A percentile compares a stretch with the other conserved stretches of the same genome.
phyloP scores from a whole-genome alignment of 768 basidiomycete genomes.

The Agrocybe pediades region DNA sequence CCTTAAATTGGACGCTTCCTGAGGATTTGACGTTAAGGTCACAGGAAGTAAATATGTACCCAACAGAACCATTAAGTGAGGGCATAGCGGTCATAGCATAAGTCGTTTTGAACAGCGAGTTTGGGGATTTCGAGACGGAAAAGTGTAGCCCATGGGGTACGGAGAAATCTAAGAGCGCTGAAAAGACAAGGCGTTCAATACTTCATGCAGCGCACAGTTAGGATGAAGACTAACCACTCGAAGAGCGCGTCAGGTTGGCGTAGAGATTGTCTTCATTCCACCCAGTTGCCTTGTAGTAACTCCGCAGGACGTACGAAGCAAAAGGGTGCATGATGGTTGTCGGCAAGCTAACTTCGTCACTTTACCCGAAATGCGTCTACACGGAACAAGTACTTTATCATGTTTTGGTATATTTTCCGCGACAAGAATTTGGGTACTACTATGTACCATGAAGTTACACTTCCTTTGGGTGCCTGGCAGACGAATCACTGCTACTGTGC shows the following conservation, averaged over 20 bases:
- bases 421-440: too few species aligned
- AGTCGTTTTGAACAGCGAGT: conserved; percentile 84
- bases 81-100: conserved; percentile 94
- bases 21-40: conserved; percentile 73
- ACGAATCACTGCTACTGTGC: too few species aligned
- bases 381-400: too few species aligned
- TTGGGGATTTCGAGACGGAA: conserved; percentile 86
- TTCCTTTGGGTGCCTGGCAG: too few species aligned
- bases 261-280: conserved; percentile 98
- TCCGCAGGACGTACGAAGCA: conserved; percentile 83
- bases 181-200: conserved; percentile 12
- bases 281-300: conserved; percentile 89
- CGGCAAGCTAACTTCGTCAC: too few species aligned
- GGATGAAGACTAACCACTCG: conserved; percentile 60
- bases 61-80: conserved; percentile 88
- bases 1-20: conserved; percentile 76
- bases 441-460: too few species aligned
- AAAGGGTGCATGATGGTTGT: conserved; percentile 74
- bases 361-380: too few species aligned
- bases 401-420: too few species aligned
- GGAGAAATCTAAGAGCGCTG: conserved; percentile 90
- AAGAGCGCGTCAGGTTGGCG: conserved; percentile 86
- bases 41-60: conserved; percentile 92
- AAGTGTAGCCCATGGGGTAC: conserved; percentile 82
- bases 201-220: neutral